Evolutionary conservation across 2,329 filamentous ascomycete species (phyloP), one percentile per base, ranked within the genome.

Genomic region (Chrysoporthe deuterocubensis): DNA sequence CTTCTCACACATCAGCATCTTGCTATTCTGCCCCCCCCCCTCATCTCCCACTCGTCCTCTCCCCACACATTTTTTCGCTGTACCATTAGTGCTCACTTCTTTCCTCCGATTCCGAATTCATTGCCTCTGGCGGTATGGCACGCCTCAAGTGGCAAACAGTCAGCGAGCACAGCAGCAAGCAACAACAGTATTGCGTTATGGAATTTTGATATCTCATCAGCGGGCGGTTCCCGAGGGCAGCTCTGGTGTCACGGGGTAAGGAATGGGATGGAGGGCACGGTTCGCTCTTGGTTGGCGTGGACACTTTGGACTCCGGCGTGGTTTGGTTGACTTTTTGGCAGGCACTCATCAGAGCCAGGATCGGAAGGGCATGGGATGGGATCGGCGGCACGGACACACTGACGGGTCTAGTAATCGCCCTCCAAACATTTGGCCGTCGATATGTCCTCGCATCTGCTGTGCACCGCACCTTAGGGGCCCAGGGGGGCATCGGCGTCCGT

Each of bases 101-200:
- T 34, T 61, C 62, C 40, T 32, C 21, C 40, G 9, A 54, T 34
- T 14, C 6, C 43, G 32, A 14, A n/a, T 43, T 6, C 32, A 52
- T n/a, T 18, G 34, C 34, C 32, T 56, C 21, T 13, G 40, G 37
- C 18, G 58, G 21, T 26, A 37, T 6, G 32, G 5, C 26, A 32
- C n/a, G 26, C 21, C 5, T 40, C 44, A 8, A 58, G 34, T 21
- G 50, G 43, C 42, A 37, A 46, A 18, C 21, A 16, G 42, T 26
- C 46, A 56, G 56, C 44, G 40, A 67, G 60, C 43, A 67, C 67
- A 44, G 32, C 60, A 65, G 48, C 54, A 46, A 46, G 50, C 64
- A 48, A 9, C 42, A 34, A 32, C 8, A 60, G 46, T 43, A 64
- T 46, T 66, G 63, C 60, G 59, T 69, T 54, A 52, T 50, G 57